Evolutionary conservation across 805 yeast genomes (phyloP), one percentile per base, ranked within the genome.

Genomic region (Ascoidea tarda): DNA sequence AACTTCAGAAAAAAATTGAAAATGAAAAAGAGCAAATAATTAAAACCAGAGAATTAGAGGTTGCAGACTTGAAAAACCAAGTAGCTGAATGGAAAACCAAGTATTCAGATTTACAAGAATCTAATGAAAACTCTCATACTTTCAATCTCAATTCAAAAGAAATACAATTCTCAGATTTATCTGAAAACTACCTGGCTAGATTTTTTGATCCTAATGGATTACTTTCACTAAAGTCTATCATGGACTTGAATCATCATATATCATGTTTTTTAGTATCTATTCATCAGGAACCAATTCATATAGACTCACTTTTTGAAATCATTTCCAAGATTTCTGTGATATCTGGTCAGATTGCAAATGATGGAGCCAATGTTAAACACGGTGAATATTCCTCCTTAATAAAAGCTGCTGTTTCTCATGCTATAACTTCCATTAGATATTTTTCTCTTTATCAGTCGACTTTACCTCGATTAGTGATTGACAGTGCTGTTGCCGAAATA

Each of bases 341-440:
- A 33, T 62, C 69, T 2, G 59, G 63, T 10, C 55, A 60, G 31
- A 65, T 67, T 51, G 60, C 66, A 3, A 57, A 54, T 32, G 60
- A 57, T 50, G 63, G 63, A 10, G 62, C 57, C 48, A 49, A 59
- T 2, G 61, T 66, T 10, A 60, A 61, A 21, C 63, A 63, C 51
- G 60, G 71, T 53, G 71, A 76, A 54, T 66, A 71, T 62, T 65
- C 80, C 47, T 63, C 71, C 48, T 61, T 78, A 31, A 71, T 86
- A 5, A 77, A 82, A 53, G 82, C 84, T 48, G 74, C 91, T 0
- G 76, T 85, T 31, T 79, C 89, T 16, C 88, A 84, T 65, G 77
- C 82, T 0, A 78, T 91, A 47, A 81, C 96, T 4, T 75, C 88
- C 0, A 77, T 90, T 0, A 74, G 96, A 60, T 87, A 87, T 62